Base-by-base conservation (phyloP, 1,139 yeast genomes). In the Pichiaceae sp. region DNA sequence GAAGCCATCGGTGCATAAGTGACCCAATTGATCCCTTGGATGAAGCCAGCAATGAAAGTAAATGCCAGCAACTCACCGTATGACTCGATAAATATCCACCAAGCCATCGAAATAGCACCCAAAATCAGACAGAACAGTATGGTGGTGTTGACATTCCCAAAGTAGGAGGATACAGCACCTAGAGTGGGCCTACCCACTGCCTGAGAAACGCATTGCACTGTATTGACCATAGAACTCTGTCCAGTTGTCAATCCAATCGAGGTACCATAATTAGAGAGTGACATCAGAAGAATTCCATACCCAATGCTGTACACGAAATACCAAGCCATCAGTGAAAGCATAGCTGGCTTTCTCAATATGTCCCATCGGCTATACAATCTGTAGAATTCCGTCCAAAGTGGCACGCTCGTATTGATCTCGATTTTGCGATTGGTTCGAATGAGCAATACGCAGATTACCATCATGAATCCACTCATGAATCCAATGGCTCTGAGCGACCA, bases 401-500 rank as follows among this genome's bases (percentile, higher is more conserved):
- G n/a, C n/a, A n/a, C n/a, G n/a, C n/a, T n/a, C n/a, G n/a, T n/a
- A n/a, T n/a, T n/a, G n/a, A n/a, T n/a, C n/a, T n/a, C n/a, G n/a
- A 59, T 50, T 4, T 65, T 63, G 37, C 62, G 62, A 38, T 78
- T 59, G 19, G 75, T 71, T 40, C 62, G 64, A 40, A 78, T 57
- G 28, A 79, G 53, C 14, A 67, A 38, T 16, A 65, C 59, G 2
- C 72, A 62, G 7, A 62, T 33, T 0, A 54, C 27, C 32, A 63
- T 48, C 34, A 63, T 51, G 4, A 57, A 53, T 1, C 66, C 60
- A 25, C 68, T 58, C 14, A 64, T 57, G 24, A 70, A 54, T 1
- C 75, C 79, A 31, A 72, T 60, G 69, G 77, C 69, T 42, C 89
- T 59, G 41, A 79, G 61, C 0, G 87, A 80, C 87, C 87, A 79